These are phyloP conservation scores for Pneumocystis carinii DNA, from an alignment of 1,139 yeast genomes.

Conservation along the genomic window DNA sequence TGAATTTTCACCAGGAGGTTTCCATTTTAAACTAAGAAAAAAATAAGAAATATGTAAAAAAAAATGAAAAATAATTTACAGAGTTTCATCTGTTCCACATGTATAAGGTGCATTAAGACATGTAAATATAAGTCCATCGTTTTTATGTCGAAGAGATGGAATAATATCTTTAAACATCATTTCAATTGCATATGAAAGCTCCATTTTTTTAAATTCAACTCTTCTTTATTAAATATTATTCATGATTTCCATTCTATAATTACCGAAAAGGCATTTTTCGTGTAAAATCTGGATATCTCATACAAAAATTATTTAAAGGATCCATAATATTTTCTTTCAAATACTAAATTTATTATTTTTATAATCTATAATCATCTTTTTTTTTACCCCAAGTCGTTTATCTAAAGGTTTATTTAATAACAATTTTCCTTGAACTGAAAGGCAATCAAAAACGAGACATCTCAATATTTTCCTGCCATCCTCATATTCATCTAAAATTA, in stretches of 20 bases:
- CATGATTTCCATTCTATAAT: background rate
- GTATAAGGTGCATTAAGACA: constrained; percentile 78
- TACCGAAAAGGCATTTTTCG: constrained; percentile 58
- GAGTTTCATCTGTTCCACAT: constrained; percentile 66
- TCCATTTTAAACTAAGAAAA: constrained; percentile 55
- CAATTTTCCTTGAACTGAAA: constrained; percentile 63
- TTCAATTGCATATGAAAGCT: constrained; percentile 60
- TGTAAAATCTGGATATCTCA: constrained; percentile 55
- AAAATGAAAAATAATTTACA: constrained; percentile 10
- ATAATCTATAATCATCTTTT: background rate
- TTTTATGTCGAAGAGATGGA: constrained; percentile 65
- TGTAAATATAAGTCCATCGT: constrained; percentile 90
- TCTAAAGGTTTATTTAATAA: constrained; percentile 57
- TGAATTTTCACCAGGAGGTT: constrained; percentile 89
- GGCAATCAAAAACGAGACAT: constrained; percentile 79
- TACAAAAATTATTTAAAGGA: constrained; percentile 63
- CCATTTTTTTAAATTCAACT: constrained; percentile 72
- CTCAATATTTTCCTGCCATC: constrained; percentile 46
- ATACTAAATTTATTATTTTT: constrained; percentile 19
- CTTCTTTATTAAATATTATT: constrained; percentile 21
- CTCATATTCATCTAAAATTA: constrained; percentile 43
- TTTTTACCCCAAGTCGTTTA: constrained; percentile 53
- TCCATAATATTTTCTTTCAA: constrained; percentile 66
- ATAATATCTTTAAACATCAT: constrained; percentile 56
- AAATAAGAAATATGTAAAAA: constrained; percentile 24